These are phyloP conservation scores for Verticillium nubilum DNA, from an alignment of 2,329 filamentous ascomycete species.

Conservation along the genomic window DNA sequence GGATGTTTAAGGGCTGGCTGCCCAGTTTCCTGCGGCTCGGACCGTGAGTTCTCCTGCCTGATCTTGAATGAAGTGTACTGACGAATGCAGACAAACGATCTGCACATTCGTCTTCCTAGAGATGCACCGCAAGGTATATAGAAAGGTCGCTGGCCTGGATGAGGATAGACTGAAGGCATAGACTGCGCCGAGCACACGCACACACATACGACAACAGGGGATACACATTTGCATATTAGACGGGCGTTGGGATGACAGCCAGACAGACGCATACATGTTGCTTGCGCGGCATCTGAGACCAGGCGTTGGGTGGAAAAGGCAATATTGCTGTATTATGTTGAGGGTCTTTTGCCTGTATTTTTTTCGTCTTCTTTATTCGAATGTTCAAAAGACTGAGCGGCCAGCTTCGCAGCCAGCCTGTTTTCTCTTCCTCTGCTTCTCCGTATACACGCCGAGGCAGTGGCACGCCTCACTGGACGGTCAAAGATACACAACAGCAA, in stretches of 20 bases:
- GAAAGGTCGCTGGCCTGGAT: slow-evolving; percentile 41
- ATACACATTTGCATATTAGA: slow-evolving; percentile 1
- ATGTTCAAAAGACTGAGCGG: background rate
- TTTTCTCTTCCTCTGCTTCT: background rate
- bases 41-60: slow-evolving; percentile 41
- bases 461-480: background rate
- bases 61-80: background rate
- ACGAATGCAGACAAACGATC: slow-evolving; percentile 62
- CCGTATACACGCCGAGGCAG: background rate
- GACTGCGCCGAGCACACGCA: background rate
- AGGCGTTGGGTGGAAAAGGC: background rate
- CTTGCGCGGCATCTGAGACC: background rate
- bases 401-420: background rate
- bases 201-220: background rate
- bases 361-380: background rate
- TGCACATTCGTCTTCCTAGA: slow-evolving; percentile 84
- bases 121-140: slow-evolving; percentile 76
- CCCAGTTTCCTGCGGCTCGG: slow-evolving; percentile 65
- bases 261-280: background rate
- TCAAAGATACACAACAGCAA: background rate
- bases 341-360: background rate
- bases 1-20: slow-evolving; percentile 90
- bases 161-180: background rate
- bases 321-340: background rate
- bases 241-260: background rate